Base-by-base conservation (phyloP, 768 basidiomycete genomes). In the Boletus subparvulus region DNA sequence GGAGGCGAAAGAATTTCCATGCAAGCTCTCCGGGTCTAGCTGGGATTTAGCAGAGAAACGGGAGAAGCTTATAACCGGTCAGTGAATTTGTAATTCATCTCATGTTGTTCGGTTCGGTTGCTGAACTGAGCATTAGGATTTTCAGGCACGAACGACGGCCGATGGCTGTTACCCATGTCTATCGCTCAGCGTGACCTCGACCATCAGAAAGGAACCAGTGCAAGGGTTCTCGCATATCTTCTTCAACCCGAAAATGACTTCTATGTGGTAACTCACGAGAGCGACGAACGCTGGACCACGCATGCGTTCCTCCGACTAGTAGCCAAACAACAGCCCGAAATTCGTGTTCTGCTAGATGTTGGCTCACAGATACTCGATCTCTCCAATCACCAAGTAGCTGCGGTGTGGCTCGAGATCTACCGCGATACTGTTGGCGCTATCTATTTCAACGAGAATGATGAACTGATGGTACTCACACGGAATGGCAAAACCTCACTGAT, bases 291-390 rank as follows among this genome's bases (percentile, higher is more conserved):
- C 32, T 32, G 46, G 19, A 45, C 24, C 4, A 51, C 64, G 0
- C n/a, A 6, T 2, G 16, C 54, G 10, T 32, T 69, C 47, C 55
- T 80, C 32, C 26, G 57, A 3, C 46, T 65, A 19, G 16, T 83
- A 2, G 63, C 69, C 4, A 11, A 43, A 2, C 72, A 78, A 54
- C 48, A 49, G 0, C 75, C 76, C 0, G 59, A 67, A 12, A 69
- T 82, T 14, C 70, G 72, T 37, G 78, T 83, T 14, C 62, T 83
- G 26, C 64, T 83, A 3, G 82, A 84, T 50, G 79, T 83, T 9
- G 83, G 82, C 0, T 81, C 82, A 0, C 82, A 83, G 60, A 77
- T 83, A 52, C 70, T 83, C 4, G 81, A 83, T 41, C 59, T 78
- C 3, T 63, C 67, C 17, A 83, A 81, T 49, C 24, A 51, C 1